Conservation (phyloP, 2,329 filamentous ascomycete genomes). For the Pseudocercospora macadamiae region DNA sequence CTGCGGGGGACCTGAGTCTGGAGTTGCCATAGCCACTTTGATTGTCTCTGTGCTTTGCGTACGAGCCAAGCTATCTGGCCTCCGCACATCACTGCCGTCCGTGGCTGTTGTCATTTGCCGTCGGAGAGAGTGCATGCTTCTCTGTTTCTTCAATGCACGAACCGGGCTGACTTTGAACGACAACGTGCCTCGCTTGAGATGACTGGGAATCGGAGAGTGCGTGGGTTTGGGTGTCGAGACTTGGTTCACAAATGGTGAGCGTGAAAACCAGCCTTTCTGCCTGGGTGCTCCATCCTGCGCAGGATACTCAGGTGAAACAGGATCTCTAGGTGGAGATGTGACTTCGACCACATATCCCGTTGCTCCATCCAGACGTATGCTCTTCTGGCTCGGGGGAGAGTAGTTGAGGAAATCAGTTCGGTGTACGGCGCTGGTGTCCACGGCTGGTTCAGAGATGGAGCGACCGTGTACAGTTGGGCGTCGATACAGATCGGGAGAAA, state of each 20-base stretch:
- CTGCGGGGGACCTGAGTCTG: constrained; percentile 8
- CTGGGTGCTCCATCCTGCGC: constrained; percentile 21
- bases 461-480: constrained; percentile 34
- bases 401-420: constrained; percentile 40
- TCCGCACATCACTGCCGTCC: constrained; percentile 13
- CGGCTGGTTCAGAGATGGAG: constrained; percentile 40
- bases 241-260: constrained; percentile 35
- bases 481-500: constrained; percentile 27
- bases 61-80: constrained; percentile 26
- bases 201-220: constrained; percentile 33
- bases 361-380: constrained; percentile 7
- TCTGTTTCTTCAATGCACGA: constrained; percentile 35
- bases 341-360: constrained; percentile 28
- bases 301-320: constrained; percentile 21
- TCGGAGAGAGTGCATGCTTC: constrained; percentile 38
- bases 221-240: constrained; percentile 29
- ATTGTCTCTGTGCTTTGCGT: constrained; percentile 49
- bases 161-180: constrained; percentile 37
- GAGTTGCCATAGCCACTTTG: constrained; percentile 38
- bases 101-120: constrained; percentile 30
- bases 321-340: constrained; percentile 24
- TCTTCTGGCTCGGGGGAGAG: constrained; percentile 31
- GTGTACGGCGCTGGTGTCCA: constrained; percentile 29
- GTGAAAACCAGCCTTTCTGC: constrained; percentile 29
- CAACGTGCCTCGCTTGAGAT: constrained; percentile 39